phyloP scores from a whole-genome alignment of 176 grass and related monocot genomes.

The Carex cristatella region DNA sequence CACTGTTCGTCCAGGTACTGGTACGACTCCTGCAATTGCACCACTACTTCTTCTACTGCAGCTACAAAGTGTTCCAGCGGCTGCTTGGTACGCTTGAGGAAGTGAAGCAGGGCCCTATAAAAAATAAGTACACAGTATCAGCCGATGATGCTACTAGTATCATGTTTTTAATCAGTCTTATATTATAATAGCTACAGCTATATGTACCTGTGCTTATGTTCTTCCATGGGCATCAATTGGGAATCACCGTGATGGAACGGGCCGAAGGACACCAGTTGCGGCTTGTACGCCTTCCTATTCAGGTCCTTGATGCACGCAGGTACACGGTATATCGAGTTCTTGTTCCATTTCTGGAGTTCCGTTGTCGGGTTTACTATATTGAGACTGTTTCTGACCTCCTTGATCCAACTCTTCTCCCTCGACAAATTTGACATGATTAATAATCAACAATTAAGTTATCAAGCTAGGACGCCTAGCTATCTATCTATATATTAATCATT shows the following conservation, averaged over 20 bases:
- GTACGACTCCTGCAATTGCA: conserved; percentile 40
- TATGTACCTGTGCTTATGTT: conserved; percentile 45
- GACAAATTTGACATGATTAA: not conserved
- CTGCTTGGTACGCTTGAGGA: conserved; percentile 34
- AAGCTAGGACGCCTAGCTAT: not conserved
- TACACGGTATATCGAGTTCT: conserved; percentile 55
- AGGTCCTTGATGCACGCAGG: conserved; percentile 66
- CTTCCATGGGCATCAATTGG: conserved; percentile 50
- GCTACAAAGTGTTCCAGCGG: conserved; percentile 34
- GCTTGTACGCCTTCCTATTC: conserved; percentile 47
- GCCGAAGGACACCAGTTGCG: conserved; percentile 63
- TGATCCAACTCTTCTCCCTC: conserved; percentile 32
- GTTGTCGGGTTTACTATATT: conserved; percentile 13
- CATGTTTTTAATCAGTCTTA: not conserved
- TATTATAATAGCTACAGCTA: not conserved
- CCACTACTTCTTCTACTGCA: conserved; percentile 28
- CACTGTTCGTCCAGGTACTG: conserved; percentile 33
- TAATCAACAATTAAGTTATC: not conserved
- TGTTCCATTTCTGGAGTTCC: conserved; percentile 50
- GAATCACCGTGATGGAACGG: conserved; percentile 56
- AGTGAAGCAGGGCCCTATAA: conserved; percentile 49
- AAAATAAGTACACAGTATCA: not conserved
- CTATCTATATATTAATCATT: not conserved
- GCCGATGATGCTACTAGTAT: not conserved
- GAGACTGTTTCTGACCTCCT: conserved; percentile 38